Conservation (phyloP, 345 rosid species). For the Theobroma cacao region DNA sequence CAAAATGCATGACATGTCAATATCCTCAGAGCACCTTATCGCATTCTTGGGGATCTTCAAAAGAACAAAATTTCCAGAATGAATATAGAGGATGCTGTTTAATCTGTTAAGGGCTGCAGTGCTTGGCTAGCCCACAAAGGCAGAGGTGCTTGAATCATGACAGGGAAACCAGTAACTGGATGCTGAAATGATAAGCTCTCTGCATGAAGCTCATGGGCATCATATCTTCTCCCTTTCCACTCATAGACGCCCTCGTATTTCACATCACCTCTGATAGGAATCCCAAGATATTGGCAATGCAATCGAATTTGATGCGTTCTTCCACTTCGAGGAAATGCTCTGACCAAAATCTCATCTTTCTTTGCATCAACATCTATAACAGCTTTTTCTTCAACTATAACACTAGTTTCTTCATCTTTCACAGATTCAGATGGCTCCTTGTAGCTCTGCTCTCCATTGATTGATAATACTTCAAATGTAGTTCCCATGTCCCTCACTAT, state of each 20-base stretch:
- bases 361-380: constrained; percentile 20
- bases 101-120: constrained; percentile 15
- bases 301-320: constrained; percentile 91
- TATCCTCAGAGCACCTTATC: not conserved
- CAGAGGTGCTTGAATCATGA: constrained; percentile 53
- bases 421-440: constrained; percentile 24
- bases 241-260: constrained; percentile 81
- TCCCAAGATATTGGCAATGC: constrained; percentile 88
- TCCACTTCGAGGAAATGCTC: constrained; percentile 80
- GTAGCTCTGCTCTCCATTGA: constrained; percentile 38
- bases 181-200: constrained; percentile 79
- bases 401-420: constrained; percentile 22
- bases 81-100: not conserved
- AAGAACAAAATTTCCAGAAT: not conserved
- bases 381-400: constrained; percentile 51
- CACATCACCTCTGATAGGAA: constrained; percentile 77
- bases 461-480: constrained; percentile 60
- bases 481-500: constrained; percentile 83
- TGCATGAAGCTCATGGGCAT: constrained; percentile 80
- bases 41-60: not conserved
- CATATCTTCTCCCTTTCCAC: constrained; percentile 56
- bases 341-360: constrained; percentile 60
- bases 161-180: constrained; percentile 50
- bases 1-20: not conserved
- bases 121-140: constrained; percentile 58